Conservation (phyloP, 768 basidiomycete genomes). For the Mycena galericulata region DNA sequence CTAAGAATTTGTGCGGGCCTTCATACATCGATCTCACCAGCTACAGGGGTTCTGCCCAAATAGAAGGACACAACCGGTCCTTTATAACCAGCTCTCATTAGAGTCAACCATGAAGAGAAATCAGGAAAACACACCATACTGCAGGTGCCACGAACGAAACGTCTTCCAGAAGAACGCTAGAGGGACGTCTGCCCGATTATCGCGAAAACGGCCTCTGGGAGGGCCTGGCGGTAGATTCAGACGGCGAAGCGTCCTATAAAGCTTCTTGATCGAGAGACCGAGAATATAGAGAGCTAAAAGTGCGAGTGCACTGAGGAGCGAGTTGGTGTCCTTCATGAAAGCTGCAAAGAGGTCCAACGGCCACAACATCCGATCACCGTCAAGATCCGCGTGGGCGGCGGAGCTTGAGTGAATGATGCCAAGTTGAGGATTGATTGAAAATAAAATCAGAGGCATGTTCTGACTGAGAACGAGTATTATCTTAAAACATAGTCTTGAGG, state of each 20-base stretch:
- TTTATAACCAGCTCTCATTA: not conserved
- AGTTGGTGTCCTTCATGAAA: not conserved
- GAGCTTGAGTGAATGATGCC: too few relatives aligned
- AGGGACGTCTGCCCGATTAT: slow-evolving; percentile 34
- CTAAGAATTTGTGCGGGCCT: not conserved
- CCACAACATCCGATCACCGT: too few relatives aligned
- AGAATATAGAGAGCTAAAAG: not conserved
- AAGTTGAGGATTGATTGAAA: too few relatives aligned
- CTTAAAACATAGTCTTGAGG: too few relatives aligned
- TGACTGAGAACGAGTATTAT: too few relatives aligned
- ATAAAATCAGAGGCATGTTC: too few relatives aligned
- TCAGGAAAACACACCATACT: slow-evolving; percentile 29
- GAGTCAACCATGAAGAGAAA: not conserved
- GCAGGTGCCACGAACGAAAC: slow-evolving; percentile 35
- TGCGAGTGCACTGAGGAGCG: not conserved
- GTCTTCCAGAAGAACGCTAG: slow-evolving; percentile 33
- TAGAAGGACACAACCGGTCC: slow-evolving; percentile 15
- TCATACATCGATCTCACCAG: not conserved
- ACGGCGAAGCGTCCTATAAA: not conserved
- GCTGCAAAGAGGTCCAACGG: too few relatives aligned
- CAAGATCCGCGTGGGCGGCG: too few relatives aligned
- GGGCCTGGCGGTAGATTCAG: slow-evolving; percentile 33
- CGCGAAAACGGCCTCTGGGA: slow-evolving; percentile 29
- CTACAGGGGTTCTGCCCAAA: slow-evolving; percentile 1
- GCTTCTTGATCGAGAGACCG: not conserved